Conservation (phyloP, 2,329 filamentous ascomycete species). For the Diaporthe sp. region DNA sequence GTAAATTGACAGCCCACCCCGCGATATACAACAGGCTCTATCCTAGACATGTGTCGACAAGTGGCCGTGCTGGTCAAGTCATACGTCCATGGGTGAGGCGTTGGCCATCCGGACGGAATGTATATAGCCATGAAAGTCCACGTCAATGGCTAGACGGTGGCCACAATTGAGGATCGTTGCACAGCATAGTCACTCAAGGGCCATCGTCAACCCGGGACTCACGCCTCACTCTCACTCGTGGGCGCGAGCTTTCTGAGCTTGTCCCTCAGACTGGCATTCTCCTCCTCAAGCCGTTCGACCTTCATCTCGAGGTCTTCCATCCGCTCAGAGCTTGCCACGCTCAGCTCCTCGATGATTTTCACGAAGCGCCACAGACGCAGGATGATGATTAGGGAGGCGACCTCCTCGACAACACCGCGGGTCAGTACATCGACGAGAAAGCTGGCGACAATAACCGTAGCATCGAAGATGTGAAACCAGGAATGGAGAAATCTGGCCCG, state of each 20-base stretch:
- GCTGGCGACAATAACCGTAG: constrained; percentile 68
- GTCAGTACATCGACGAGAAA: constrained; percentile 72
- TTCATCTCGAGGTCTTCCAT: constrained; percentile 66
- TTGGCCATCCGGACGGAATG: neutral
- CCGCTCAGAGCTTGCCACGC: constrained; percentile 70
- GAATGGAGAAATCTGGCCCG: constrained; percentile 62
- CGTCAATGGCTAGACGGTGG: neutral
- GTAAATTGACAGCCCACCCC: neutral
- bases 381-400: constrained; percentile 73
- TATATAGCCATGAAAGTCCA: neutral
- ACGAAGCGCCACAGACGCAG: constrained; percentile 76
- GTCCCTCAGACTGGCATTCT: constrained; percentile 50
- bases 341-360: constrained; percentile 77
- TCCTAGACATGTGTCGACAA: neutral
- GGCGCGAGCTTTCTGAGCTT: constrained; percentile 31
- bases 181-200: neutral
- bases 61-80: neutral
- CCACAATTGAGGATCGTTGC: neutral
- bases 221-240: neutral
- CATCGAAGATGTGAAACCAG: constrained; percentile 74
- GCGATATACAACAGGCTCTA: neutral
- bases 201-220: neutral
- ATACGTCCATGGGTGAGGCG: neutral
- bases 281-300: constrained; percentile 62
- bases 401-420: constrained; percentile 69